Percentiles rank a stretch among this genome's conserved stretches.
phyloP scores from a whole-genome alignment of 2,329 filamentous ascomycete species.

The Periconia sp. region DNA sequence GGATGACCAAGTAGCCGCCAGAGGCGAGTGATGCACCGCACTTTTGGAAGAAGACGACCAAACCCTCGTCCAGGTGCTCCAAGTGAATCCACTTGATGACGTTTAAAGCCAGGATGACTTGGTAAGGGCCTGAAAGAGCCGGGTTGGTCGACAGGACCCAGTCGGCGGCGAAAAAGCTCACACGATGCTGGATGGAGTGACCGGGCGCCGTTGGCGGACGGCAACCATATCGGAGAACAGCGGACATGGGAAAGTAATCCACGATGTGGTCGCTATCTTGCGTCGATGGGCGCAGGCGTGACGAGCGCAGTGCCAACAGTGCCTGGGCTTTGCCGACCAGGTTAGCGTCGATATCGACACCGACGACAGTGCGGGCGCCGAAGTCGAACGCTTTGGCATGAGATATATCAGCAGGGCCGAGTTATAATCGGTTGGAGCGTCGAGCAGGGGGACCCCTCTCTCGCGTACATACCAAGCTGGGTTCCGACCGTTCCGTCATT shows the following conservation, averaged over 20 bases:
- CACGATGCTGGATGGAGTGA: constrained; percentile 28
- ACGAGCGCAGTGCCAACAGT: constrained; percentile 44
- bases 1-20: constrained; percentile 41
- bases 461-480: constrained; percentile 43
- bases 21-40: constrained; percentile 34
- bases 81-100: constrained; percentile 50
- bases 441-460: constrained; percentile 27
- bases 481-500: constrained; percentile 46
- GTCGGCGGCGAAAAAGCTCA: constrained; percentile 41
- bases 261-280: constrained; percentile 17
- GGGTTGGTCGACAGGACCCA: constrained; percentile 35
- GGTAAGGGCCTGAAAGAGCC: constrained; percentile 32
- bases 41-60: constrained; percentile 40
- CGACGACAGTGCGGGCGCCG: constrained; percentile 43
- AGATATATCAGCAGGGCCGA: constrained; percentile 33
- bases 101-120: constrained; percentile 47
- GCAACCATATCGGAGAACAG: constrained; percentile 38
- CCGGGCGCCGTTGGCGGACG: constrained; percentile 20
- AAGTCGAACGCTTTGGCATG: constrained; percentile 45
- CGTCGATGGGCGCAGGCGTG: constrained; percentile 37
- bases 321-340: constrained; percentile 44
- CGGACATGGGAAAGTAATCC: constrained; percentile 47
- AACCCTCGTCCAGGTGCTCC: constrained; percentile 41
- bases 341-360: constrained; percentile 47
- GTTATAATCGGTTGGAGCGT: constrained; percentile 38